Evolutionary conservation across 108 stramenopile genomes (phyloP).

Genomic region (Skeletonema tropicum): DNA sequence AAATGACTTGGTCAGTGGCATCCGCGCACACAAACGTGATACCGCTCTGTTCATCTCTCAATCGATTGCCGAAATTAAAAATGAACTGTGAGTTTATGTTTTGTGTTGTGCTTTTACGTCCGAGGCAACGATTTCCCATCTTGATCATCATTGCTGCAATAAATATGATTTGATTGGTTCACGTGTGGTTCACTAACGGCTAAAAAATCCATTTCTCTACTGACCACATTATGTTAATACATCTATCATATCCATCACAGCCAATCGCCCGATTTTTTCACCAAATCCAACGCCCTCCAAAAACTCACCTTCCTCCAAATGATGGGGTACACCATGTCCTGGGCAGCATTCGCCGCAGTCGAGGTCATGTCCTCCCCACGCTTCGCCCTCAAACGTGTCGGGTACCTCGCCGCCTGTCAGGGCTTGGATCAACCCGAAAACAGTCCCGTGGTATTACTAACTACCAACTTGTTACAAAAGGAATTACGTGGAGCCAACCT

Average conservation of each 20-base stretch:
- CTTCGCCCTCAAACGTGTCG: conserved; percentile 96
- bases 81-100: conserved; percentile 64
- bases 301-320: conserved; percentile 98
- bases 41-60: conserved; percentile 92
- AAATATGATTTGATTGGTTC: no score
- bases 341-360: conserved; percentile 94
- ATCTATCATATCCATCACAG: neutral
- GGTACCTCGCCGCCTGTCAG: conserved; percentile 94
- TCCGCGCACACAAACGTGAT: conserved; percentile 95
- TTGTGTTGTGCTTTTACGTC: neutral
- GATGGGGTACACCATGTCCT: conserved; percentile 97
- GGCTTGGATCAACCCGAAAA: conserved; percentile 87
- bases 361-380: conserved; percentile 94
- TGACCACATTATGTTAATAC: neutral
- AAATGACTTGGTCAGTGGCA: conserved; percentile 96
- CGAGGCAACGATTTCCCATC: neutral
- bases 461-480: conserved; percentile 97
- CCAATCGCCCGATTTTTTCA: conserved; percentile 85
- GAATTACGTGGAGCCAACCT: conserved; percentile 86
- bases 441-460: conserved; percentile 96
- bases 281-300: conserved; percentile 95
- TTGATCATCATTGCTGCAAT: neutral
- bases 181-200: neutral
- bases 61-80: conserved; percentile 95
- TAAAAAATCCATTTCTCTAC: neutral